These are phyloP conservation scores for Chlorociboria aeruginascens DNA, from an alignment of 495 filamentous ascomycete species.

Conservation along the genomic window DNA sequence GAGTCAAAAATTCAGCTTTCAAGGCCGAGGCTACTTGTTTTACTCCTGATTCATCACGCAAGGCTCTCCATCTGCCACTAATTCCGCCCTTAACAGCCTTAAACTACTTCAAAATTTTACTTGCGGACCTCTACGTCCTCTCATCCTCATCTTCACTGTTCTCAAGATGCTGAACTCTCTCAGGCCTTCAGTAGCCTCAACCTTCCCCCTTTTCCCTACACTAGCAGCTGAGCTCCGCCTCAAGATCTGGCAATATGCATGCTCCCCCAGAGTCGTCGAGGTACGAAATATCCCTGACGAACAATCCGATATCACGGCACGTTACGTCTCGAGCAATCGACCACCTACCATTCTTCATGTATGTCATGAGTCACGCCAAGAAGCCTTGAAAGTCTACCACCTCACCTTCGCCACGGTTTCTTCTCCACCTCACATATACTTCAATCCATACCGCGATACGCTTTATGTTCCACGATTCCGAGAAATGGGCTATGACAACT, in stretches of 20 bases:
- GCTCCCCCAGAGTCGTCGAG: constrained; percentile 28
- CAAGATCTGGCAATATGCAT: constrained; percentile 33
- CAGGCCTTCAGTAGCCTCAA: neutral
- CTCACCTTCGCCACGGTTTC: constrained; percentile 26
- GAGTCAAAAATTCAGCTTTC: no score
- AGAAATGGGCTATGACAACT: constrained; percentile 35
- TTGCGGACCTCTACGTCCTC: no score
- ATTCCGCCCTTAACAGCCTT: no score
- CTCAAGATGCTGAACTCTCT: no score
- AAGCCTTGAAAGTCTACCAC: constrained; percentile 29
- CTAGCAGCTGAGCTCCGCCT: constrained; percentile 36
- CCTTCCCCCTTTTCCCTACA: constrained; percentile 29
- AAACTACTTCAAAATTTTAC: no score
- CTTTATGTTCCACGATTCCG: constrained; percentile 35
- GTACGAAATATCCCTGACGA: constrained; percentile 4
- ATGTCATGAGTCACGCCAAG: constrained; percentile 32
- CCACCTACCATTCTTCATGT: constrained; percentile 30
- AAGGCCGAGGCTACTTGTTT: no score
- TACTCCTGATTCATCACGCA: no score
- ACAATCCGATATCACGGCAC: neutral
- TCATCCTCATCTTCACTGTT: neutral
- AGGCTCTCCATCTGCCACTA: no score
- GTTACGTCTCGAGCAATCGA: constrained; percentile 26
- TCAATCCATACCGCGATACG: constrained; percentile 31
- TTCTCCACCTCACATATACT: constrained; percentile 26